phyloP scores from a whole-genome alignment of 129 eudicot genomes.

The Silybum marianum region DNA sequence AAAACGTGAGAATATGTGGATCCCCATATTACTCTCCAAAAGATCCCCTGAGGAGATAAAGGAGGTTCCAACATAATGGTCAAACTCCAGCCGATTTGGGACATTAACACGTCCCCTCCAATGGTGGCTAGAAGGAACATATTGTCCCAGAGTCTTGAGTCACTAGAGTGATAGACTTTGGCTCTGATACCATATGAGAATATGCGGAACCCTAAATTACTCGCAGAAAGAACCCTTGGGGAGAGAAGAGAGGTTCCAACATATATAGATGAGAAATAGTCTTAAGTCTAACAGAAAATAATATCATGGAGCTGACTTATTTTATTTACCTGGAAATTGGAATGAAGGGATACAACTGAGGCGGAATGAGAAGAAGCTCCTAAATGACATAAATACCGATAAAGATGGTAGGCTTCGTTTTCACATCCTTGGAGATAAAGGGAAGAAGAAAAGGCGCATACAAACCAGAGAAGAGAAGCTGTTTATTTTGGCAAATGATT shows the following conservation, averaged over 20 bases:
- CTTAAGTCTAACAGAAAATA: not conserved
- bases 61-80: not conserved
- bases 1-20: not conserved
- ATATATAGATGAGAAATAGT: not conserved
- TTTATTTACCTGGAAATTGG: slow-evolving; percentile 11
- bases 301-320: slow-evolving; percentile 24
- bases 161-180: not conserved
- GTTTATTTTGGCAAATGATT: slow-evolving; percentile 90
- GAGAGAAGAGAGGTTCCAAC: not conserved
- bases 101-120: not conserved
- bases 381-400: slow-evolving; percentile 87
- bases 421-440: slow-evolving; percentile 87
- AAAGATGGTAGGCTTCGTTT: slow-evolving; percentile 95
- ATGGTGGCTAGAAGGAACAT: not conserved
- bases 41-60: not conserved
- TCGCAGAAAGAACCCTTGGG: not conserved
- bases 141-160: not conserved
- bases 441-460: slow-evolving; percentile 89
- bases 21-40: not conserved
- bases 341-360: slow-evolving; percentile 97
- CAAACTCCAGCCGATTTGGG: not conserved
- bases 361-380: slow-evolving; percentile 91
- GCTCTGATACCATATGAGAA: not conserved
- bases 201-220: not conserved
- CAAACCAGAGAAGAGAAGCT: slow-evolving; percentile 97